Conservation (phyloP, 2,329 filamentous ascomycete species). For the Bipolaris cookei region DNA sequence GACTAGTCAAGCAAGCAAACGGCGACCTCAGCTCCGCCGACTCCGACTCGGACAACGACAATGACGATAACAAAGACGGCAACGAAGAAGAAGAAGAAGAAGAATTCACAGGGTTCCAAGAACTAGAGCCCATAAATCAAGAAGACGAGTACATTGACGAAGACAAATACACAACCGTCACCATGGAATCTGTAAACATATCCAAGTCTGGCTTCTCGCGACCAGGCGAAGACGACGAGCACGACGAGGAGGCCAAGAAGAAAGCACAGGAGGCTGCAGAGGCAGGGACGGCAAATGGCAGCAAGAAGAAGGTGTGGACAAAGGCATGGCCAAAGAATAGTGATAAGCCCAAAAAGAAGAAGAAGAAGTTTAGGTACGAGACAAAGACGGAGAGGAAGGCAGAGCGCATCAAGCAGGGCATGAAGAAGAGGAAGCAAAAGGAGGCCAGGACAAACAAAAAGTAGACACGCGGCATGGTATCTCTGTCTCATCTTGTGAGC, state of each 20-base stretch:
- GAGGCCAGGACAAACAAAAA: conserved; percentile 55
- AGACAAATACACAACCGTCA: conserved; percentile 93
- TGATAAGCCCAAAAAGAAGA: conserved; percentile 72
- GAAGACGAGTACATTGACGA: conserved; percentile 97
- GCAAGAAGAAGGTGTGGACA: conserved; percentile 58
- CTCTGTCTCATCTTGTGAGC: neutral
- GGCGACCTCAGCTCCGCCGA: conserved; percentile 30
- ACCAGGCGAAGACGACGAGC: conserved; percentile 47
- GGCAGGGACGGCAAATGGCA: conserved; percentile 54
- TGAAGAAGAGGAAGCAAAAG: conserved; percentile 74
- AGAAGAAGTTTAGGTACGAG: conserved; percentile 92
- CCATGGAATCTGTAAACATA: conserved; percentile 85
- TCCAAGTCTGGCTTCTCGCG: conserved; percentile 74
- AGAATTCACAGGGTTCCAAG: conserved; percentile 43
- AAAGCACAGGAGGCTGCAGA: conserved; percentile 22
- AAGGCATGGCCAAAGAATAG: conserved; percentile 59
- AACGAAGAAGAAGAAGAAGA: conserved; percentile 70
- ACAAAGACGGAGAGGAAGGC: conserved; percentile 79
- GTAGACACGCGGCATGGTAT: neutral
- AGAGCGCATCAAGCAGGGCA: conserved; percentile 66
- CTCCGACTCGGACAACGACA: conserved; percentile 6
- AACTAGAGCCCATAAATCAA: conserved; percentile 69
- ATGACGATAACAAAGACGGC: conserved; percentile 45
- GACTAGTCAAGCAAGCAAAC: conserved; percentile 68
- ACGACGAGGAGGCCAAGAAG: conserved; percentile 32